Base-by-base conservation (phyloP, 2,329 filamentous ascomycete genomes). In the Venturia aucupariae region DNA sequence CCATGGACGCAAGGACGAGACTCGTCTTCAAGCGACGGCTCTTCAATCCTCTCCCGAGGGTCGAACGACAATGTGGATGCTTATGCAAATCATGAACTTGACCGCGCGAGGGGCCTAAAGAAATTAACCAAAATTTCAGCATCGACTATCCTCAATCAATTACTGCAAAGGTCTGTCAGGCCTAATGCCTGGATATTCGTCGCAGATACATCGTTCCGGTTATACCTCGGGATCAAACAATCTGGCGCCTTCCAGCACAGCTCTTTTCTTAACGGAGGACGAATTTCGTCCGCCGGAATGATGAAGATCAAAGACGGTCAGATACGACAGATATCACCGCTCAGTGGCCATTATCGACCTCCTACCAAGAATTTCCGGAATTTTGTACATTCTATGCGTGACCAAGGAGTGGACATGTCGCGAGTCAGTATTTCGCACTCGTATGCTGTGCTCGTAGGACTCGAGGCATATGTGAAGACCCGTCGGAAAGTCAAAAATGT, bases 161-260 rank as follows among this genome's bases (percentile, higher is more conserved):
- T 96, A 6, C 80, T 94, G 19, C 85, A 90, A 66, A 88, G 90
- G 68, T 87, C 89, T 0, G 89, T 92, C 46, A 89, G 87, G 74
- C 91, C 91, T 67, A 92, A 93, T 71, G 94, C 90, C 4, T 96
- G 92, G 92, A 95, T 96, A 68, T 97, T 96, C 70, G 92, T 92
- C 8, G 88, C 89, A 30, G 92, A 96, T 75, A 93, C 90, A 0
- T 88, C 84, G 0, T 94, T 92, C 73, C 85, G 90, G 0, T 80
- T 96, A 0, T 96, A 96, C 73, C 86, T 96, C 41, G 92, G 92
- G 60, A 94, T 96, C 78, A 96, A 97, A 72, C 86, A 90, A 73
- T 88, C 86, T 4, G 92, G 92, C 13, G 86, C 89, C 4, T 97
- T 97, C 71, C 92, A 96, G 71, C 92, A 96, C 75, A 92, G 88